Evolutionary conservation across 495 filamentous ascomycete genomes (phyloP).

Genomic region (Penicillium herquei): DNA sequence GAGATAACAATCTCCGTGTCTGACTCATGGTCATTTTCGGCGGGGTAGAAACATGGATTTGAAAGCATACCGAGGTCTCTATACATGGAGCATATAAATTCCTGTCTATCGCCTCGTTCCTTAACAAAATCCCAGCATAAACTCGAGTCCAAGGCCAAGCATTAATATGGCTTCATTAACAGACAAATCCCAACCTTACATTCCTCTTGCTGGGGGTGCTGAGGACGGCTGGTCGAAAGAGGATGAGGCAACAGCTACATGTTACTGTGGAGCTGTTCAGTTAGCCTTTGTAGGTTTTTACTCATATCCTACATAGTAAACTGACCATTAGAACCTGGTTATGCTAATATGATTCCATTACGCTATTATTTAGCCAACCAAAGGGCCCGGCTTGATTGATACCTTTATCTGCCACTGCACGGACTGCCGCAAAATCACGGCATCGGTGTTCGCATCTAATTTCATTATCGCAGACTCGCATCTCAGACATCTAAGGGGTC

Average conservation of each 20-base stretch:
- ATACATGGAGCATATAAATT: no score
- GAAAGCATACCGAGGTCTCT: no score
- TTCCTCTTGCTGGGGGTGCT: slow-evolving; percentile 2
- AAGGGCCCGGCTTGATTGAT: slow-evolving; percentile 42
- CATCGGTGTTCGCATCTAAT: slow-evolving; percentile 58
- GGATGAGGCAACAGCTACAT: slow-evolving; percentile 10
- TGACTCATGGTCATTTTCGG: no score
- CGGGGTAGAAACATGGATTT: no score
- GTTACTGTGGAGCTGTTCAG: slow-evolving; percentile 7
- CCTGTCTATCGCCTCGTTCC: no score
- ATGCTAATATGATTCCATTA: background rate
- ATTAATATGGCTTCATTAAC: background rate
- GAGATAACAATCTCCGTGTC: no score
- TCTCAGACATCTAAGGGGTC: slow-evolving; percentile 46
- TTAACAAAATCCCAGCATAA: no score
- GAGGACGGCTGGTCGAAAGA: slow-evolving; percentile 6
- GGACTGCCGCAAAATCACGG: slow-evolving; percentile 59
- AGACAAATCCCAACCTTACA: background rate
- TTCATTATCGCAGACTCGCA: slow-evolving; percentile 44
- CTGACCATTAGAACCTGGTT: background rate
- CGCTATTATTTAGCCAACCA: slow-evolving; percentile 30
- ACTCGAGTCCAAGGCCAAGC: no score
- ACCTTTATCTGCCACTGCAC: slow-evolving; percentile 57
- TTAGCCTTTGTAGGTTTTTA: slow-evolving; percentile 1
- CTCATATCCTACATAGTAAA: no score